Base-by-base conservation (phyloP, 2,329 filamentous ascomycete genomes). In the Sclerotinia spermophila region DNA sequence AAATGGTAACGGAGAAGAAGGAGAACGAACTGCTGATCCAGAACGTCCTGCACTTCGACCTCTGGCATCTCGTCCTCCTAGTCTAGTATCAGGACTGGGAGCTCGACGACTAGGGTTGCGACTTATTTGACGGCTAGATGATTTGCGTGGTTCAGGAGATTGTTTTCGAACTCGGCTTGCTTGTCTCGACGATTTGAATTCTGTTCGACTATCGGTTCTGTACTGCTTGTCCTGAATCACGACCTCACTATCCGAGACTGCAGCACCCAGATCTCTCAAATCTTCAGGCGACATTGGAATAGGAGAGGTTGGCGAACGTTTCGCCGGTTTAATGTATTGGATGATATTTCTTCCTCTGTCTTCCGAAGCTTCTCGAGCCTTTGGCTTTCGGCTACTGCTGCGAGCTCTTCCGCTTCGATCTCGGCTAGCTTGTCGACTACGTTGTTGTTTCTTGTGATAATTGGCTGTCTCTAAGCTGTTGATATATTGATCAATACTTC, bases 271-370 rank as follows among this genome's bases (percentile, higher is more conserved):
- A 75, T 87, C 90, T 77, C 89, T 87, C 72, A 92, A 79, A 76
- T 97, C 94, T 76, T 97, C 93, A 0, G 94, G 94, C 4, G 94
- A 97, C 94, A 97, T 97, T 4, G 94, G 93, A 2, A 97, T 86
- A 0, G 95, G 95, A 0, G 95, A 97, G 2, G 93, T 96, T 0
- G 95, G 95, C 1, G 95, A 97, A 33, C 92, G 86, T 81, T 97
- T 97, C 19, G 89, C 87, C 27, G 91, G 88, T 77, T 89, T 91
- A 73, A 91, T 93, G 45, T 70, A 70, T 67, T 70, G 68, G 33
- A 90, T 87, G 59, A 87, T 85, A 35, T 85, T 86, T 73, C 92
- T 87, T 30, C 92, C 92, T 71, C 92, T 89, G 56, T 91, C 90
- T 74, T 90, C 87, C 0, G 92, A 93, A 17, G 81, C 80, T 27